Evolutionary conservation across 371 early-diverging fungal species (phyloP), one percentile per base, ranked within the genome.

Genomic region (Blakeslea trispora): DNA sequence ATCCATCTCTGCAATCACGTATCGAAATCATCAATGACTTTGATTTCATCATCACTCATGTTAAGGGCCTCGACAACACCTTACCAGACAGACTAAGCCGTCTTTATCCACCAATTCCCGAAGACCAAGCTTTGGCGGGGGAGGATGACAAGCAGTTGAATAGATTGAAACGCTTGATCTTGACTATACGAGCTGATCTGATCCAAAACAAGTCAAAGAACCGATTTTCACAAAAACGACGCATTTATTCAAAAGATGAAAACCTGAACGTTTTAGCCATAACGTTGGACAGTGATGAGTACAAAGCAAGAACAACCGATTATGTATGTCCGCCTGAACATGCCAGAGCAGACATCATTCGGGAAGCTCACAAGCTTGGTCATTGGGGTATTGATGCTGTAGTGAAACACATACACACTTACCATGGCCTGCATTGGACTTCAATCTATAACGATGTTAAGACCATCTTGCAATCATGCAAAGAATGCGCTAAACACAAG

Each of bases 241-340:
- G 18, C 28, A 13, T 55, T 7, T 19, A 47, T 39, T 35, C 35
- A n/a, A 40, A 35, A 14, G 55, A 55, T 31, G 17, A 46, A 47
- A 46, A 39, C 24, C 31, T 55, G 8, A 55, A 55, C 17, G 19
- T 55, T 5, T 23, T 55, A n/a, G 55, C 55, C 15, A 22, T 47
- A 1, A 55, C 39, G 47, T n/a, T 47, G 17, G 47, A 40, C 28
- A 47, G 48, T 40, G 47, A 55, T 11, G 23, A 37, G 11, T 47
- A n/a, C 18, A 55, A 55, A 40, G 15, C n/a, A n/a, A 7, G 9
- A 8, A 47, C 14, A 0, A 37, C 48, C 1, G 55, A 55, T 18
- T 55, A 55, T 28, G n/a, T 47, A 2, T 31, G 32, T 28, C 55
- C 55, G 1, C 55, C 55, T 7, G 40, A 39, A n/a, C 35, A 18